These are phyloP conservation scores for Thermoascus crustaceus DNA, from an alignment of 2,329 filamentous ascomycete species.

Conservation along the genomic window DNA sequence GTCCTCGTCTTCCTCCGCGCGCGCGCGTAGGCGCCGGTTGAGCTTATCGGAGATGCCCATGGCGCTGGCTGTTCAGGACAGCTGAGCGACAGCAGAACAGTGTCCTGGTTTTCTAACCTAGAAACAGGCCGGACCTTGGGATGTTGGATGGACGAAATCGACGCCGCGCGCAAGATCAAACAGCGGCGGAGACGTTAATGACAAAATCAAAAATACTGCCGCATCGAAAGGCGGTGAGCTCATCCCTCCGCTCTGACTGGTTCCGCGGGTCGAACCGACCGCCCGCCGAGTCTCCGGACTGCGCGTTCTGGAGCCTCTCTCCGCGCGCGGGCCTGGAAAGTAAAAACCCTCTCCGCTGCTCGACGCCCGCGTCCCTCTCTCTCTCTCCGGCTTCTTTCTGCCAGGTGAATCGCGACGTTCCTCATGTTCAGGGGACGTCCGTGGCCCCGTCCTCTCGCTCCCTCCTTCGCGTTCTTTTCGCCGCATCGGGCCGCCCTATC, in stretches of 20 bases:
- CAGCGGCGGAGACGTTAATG: conserved; percentile 6
- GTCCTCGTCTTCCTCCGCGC: conserved; percentile 36
- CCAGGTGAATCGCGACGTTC: too few relatives aligned
- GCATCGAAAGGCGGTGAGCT: conserved; percentile 13
- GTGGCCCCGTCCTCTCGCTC: too few relatives aligned
- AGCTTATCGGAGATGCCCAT: conserved; percentile 33
- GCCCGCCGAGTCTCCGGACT: neutral
- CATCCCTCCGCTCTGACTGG: conserved; percentile 14
- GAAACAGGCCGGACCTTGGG: too few relatives aligned
- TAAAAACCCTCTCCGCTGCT: too few relatives aligned
- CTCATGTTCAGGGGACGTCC: too few relatives aligned
- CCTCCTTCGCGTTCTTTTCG: too few relatives aligned
- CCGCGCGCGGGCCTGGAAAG: conserved; percentile 1
- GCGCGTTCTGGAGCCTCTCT: neutral
- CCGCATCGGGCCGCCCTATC: too few relatives aligned
- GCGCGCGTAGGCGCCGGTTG: conserved; percentile 35
- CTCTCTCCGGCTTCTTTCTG: too few relatives aligned
- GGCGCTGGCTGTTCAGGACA: neutral
- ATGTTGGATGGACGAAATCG: too few relatives aligned
- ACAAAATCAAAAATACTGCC: conserved; percentile 20
- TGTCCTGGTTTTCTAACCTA: too few relatives aligned
- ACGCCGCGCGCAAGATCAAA: conserved; percentile 1
- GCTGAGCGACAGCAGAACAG: too few relatives aligned
- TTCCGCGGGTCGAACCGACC: neutral
- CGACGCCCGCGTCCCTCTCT: too few relatives aligned